A percentile compares a stretch with the other conserved stretches of the same genome.
Conservation (phyloP, 768 basidiomycete species). For the Tylopilus sp. region DNA sequence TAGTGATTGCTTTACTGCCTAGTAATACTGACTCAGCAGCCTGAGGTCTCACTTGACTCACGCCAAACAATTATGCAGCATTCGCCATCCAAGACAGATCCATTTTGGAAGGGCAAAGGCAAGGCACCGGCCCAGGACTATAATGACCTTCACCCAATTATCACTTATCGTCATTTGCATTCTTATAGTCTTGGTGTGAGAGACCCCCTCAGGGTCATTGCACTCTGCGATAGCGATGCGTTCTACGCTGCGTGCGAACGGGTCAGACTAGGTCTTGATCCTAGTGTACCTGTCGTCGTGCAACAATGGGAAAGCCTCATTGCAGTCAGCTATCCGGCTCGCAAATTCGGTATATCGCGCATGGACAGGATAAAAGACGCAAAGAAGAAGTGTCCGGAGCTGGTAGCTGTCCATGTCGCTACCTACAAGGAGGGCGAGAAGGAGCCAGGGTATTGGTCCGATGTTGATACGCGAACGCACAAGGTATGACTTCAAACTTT, state of each 20-base stretch:
- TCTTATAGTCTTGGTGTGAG: constrained; percentile 63
- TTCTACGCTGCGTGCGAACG: constrained; percentile 87
- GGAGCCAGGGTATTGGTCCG: constrained; percentile 90
- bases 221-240: constrained; percentile 87
- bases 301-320: constrained; percentile 88
- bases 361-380: constrained; percentile 84
- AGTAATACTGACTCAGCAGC: too few relatives aligned
- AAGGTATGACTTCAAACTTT: constrained; percentile 53
- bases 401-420: constrained; percentile 88
- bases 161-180: constrained; percentile 79
- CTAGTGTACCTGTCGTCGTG: constrained; percentile 70
- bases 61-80: background rate
- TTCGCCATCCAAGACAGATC: constrained; percentile 8
- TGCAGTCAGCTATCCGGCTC: constrained; percentile 93
- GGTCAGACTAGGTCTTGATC: constrained; percentile 65
- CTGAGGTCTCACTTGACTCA: too few relatives aligned
- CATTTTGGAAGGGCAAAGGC: constrained; percentile 54
- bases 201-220: constrained; percentile 81
- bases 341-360: constrained; percentile 90
- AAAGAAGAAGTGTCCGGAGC: constrained; percentile 77
- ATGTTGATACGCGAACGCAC: constrained; percentile 85
- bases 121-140: constrained; percentile 46
- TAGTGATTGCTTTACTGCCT: too few relatives aligned
- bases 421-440: constrained; percentile 87
- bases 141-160: constrained; percentile 58